Evolutionary conservation across 2,329 filamentous ascomycete species (phyloP).

Genomic region (Colletotrichum filicis): DNA sequence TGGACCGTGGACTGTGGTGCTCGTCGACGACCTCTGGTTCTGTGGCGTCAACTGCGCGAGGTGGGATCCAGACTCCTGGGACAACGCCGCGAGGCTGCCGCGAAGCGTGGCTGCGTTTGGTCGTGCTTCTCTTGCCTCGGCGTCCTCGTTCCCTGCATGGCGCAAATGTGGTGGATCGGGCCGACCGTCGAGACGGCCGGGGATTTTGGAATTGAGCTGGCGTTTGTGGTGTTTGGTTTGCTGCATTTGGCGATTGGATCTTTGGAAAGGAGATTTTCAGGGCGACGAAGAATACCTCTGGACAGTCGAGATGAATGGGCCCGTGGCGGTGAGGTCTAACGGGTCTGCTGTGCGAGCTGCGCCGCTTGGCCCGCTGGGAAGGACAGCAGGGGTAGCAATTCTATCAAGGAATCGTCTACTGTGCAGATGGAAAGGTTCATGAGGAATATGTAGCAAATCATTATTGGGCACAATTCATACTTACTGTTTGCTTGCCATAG

Average conservation of each 20-base stretch:
- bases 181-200: constrained; percentile 69
- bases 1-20: background rate
- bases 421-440: background rate
- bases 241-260: constrained; percentile 58
- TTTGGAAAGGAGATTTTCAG: constrained; percentile 39
- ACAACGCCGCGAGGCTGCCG: constrained; percentile 55
- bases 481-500: constrained; percentile 8
- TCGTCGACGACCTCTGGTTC: background rate
- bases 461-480: background rate
- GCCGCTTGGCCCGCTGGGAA: background rate
- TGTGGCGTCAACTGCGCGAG: background rate
- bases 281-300: background rate
- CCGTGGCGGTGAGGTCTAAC: background rate
- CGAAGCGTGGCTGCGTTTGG: constrained; percentile 56
- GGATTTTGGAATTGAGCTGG: constrained; percentile 73
- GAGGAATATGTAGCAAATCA: background rate
- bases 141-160: constrained; percentile 68
- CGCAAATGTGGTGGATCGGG: constrained; percentile 68
- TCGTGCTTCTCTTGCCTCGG: constrained; percentile 56
- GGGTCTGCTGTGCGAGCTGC: background rate
- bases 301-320: background rate
- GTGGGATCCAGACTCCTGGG: background rate
- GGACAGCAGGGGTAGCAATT: background rate
- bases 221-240: constrained; percentile 61
- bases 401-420: background rate